Base-by-base conservation (phyloP, 2,329 filamentous ascomycete genomes). In the Emergomyces pasteurianus region DNA sequence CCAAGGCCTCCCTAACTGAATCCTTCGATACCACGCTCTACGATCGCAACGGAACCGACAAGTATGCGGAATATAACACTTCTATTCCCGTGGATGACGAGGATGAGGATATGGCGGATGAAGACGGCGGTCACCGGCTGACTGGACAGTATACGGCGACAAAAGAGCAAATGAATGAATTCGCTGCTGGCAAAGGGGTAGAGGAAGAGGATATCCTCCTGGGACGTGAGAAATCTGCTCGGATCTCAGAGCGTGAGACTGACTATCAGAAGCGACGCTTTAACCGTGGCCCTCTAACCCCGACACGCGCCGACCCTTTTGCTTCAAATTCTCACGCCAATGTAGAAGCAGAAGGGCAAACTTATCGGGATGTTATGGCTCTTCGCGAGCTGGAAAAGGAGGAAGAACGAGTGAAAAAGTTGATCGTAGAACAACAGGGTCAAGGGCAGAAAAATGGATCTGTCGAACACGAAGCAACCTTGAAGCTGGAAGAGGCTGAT, bases 261-360 rank as follows among this genome's bases (percentile, higher is more conserved):
- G 92, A 97, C 71, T 99, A 99, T 73, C 95, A 99, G 77, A 96
- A 95, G 77, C 89, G 92, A 66, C 86, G 92, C 62, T 95, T 95
- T 74, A 87, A 96, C 72, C 90, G 94, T 63, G 86, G 84, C 58
- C 70, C 74, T 53, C 80, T 97, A 64, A 94, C 90, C 26, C 91
- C 92, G 4, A 91, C 89, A 9, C 86, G 90, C 69, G 89, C 86
- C 63, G 91, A 96, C 72, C 87, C 90, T 36, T 95, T 95, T 70
- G 88, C 89, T 31, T 84, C 86, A 65, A 89, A 92, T 70, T 79
- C 84, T 64, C 83, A 89, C 72, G 84, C 82, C 55, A 86, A 85
- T 62, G 83, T 82, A 28, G 79, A 82, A 34, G 83, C 84, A 60
- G 87, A 91, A 66, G 90, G 89, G 21, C 81, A 88, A 63, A 92